A percentile compares a stretch with the other conserved stretches of the same genome.
Evolutionary conservation across 129 eudicot species (phyloP).

Genomic region (Flaveria bidentis): DNA sequence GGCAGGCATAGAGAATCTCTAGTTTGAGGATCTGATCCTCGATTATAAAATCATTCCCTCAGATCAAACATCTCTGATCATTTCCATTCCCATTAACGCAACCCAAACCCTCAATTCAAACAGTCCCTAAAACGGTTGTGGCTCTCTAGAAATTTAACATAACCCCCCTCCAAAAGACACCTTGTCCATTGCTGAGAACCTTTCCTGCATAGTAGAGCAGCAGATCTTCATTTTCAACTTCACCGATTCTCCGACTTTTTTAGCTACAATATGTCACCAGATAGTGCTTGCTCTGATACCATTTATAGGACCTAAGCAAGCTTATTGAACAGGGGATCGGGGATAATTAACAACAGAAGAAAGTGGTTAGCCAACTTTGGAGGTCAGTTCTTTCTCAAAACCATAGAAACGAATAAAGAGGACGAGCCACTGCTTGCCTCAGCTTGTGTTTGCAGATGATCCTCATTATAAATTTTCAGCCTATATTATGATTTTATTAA

Average conservation of each 20-base stretch:
- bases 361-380: neutral
- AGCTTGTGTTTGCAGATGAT: too few relatives aligned
- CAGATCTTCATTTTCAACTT: neutral
- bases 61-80: too few relatives aligned
- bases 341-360: neutral
- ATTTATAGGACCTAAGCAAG: too few relatives aligned
- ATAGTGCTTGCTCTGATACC: neutral
- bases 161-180: neutral
- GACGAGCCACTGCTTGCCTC: too few relatives aligned
- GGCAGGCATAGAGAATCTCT: neutral
- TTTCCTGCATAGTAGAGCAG: neutral
- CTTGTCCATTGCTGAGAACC: neutral
- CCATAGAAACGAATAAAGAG: neutral
- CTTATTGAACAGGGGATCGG: neutral
- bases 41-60: too few relatives aligned
- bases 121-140: neutral
- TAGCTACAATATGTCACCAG: neutral
- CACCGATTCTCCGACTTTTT: neutral
- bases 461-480: neutral
- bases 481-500: neutral
- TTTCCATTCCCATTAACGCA: too few relatives aligned
- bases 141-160: neutral
- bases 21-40: too few relatives aligned
- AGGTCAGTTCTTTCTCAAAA: neutral
- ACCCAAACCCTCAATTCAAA: neutral